Evolutionary conservation across 148 eudicot genomes (phyloP), one percentile per base, ranked within the genome.

Genomic region (Persicaria tinctoria): DNA sequence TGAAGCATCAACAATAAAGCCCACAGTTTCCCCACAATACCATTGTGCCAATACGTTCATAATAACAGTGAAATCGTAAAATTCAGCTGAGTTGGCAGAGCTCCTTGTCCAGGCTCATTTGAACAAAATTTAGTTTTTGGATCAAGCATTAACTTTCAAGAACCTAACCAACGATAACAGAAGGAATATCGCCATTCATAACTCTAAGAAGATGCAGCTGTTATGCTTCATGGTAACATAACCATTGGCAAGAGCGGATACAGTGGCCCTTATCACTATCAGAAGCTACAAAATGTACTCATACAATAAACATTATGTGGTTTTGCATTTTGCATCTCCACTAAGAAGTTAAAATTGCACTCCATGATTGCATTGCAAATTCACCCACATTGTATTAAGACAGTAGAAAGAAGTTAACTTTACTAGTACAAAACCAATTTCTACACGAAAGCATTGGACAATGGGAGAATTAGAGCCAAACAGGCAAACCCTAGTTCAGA

Each of bases 401-500:
- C 12, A 5, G n/a, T 10, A 11, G 46, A 63, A 63, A 8, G 69
- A 63, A 45, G 9, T 63, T 27, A 63, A 63, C 38, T 63, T 14
- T 63, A 10, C 46, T 32, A 9, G 32, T 63, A 63, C 45, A 32
- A 38, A 63, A 8, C 10, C 46, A 16, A 32, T 63, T 63, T 38
- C 17, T 32, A 38, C 69, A 63, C 6, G 8, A 63, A 32, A 6
- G 44, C 27, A 62, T 8, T 5, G 16, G 10, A 20, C 5, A 23
- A 23, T 55, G 66, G 23, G 66, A 60, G 38, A 20, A 38, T 60
- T 11, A 60, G 66, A 60, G 23, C 66, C 66, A 60, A 60, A 60
- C 66, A 23, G 41, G 66, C 66, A 60, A 60, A 60, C 66, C 66
- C 66, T 60, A 60, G 32, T 60, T 60, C 44, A 60, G 8, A 23